Base-by-base conservation (phyloP, 805 yeast species). In the Pichia eremophila region DNA sequence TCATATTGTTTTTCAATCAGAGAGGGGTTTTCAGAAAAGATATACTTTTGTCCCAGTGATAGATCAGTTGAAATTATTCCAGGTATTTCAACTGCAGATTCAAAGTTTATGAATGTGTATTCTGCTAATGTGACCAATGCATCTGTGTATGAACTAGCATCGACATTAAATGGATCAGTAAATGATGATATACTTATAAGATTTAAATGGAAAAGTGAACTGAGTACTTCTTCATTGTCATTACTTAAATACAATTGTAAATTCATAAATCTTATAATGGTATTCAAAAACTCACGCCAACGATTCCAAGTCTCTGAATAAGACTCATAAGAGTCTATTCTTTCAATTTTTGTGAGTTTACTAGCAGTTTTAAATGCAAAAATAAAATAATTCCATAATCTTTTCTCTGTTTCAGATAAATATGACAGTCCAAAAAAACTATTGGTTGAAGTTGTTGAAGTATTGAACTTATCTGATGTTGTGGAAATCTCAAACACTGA, bases 271-370 rank as follows among this genome's bases (percentile, higher is more conserved):
- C 34, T 31, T 4, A 41, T 5, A 3, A 44, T 5, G 1, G 44
- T 37, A n/a, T 48, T 40, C 3, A 44, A 22, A 36, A 48, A 48
- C 19, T 48, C 50, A 34, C 47, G 41, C 50, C 50, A 48, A 15
- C 47, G 47, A 44, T 7, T 18, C 47, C 47, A 48, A 14, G 50
- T 48, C 38, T 48, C 45, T 10, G 2, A 7, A 18, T 48, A 48
- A n/a, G 31, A 15, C n/a, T 39, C 40, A 39, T 40, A 48, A 22
- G 50, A 41, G 14, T 48, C 47, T 0, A 40, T 29, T 27, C 43
- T 44, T 6, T 41, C 36, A 14, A 44, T 37, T 9, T 40, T 47
- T 3, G 47, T 37, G 19, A 48, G 25, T 38, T 34, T 42, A 29
- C 46, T 48, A 1, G 48, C 47, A 28, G 39, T 41, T 27, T 39